Evolutionary conservation across 306 rosid species (phyloP).

Genomic region (Amphicarpaea edgeworthii): DNA sequence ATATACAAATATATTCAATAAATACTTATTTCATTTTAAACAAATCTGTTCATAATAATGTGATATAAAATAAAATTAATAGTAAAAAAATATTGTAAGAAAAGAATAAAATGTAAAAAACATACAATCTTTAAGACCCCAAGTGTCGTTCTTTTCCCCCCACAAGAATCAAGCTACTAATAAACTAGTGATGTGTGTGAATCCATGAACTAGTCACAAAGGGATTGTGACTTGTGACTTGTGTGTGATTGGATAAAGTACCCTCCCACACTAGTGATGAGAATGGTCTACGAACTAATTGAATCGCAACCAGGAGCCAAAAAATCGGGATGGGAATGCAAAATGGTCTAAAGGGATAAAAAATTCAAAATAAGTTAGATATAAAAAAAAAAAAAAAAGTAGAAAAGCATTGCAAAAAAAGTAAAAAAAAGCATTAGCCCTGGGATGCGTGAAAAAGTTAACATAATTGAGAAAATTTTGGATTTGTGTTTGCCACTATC

Average conservation of each 20-base stretch:
- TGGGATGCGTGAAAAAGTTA: slow-evolving; percentile 34
- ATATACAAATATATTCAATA: too few relatives aligned
- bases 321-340: neutral
- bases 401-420: slow-evolving; percentile 6
- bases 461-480: slow-evolving; percentile 31
- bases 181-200: slow-evolving; percentile 5
- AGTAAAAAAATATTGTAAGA: neutral
- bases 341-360: slow-evolving; percentile 10
- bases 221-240: too few relatives aligned
- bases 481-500: slow-evolving; percentile 44
- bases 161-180: neutral
- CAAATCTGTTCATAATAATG: too few relatives aligned
- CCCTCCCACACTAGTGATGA: neutral
- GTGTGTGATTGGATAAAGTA: neutral
- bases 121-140: slow-evolving; percentile 20
- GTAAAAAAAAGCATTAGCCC: slow-evolving; percentile 36
- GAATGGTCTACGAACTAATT: slow-evolving; percentile 15
- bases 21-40: too few relatives aligned
- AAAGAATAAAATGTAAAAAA: neutral
- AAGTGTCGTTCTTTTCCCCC: neutral
- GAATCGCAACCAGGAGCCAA: neutral
- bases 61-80: neutral
- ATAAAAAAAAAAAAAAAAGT: neutral
- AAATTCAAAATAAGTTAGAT: neutral
- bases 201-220: neutral